A percentile compares a stretch with the other conserved stretches of the same genome.
Conservation (phyloP, 306 rosid genomes). For the Cicer judaicum region DNA sequence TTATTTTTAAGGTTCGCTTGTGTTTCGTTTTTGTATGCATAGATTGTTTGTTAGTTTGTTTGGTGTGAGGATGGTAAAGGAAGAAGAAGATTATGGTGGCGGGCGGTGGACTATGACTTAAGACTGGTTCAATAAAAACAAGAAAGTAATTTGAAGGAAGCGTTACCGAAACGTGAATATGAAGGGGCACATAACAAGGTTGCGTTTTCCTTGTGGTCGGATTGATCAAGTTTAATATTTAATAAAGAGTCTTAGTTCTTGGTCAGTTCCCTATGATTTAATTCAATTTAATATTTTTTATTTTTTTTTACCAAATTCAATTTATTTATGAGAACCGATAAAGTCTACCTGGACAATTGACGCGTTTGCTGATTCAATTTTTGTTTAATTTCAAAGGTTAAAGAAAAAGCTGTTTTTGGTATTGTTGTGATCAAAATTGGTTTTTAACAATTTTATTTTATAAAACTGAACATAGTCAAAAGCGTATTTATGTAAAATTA, state of each 20-base stretch:
- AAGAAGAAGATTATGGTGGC: slow-evolving; percentile 35
- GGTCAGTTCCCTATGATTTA: too few relatives aligned
- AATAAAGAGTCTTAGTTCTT: too few relatives aligned
- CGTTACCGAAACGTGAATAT: not conserved
- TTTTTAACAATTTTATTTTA: too few relatives aligned
- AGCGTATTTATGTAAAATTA: too few relatives aligned
- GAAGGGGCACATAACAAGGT: too few relatives aligned
- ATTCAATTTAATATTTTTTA: too few relatives aligned
- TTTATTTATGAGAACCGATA: slow-evolving; percentile 37
- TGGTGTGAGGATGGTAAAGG: not conserved
- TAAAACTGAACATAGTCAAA: too few relatives aligned
- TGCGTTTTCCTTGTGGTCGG: too few relatives aligned
- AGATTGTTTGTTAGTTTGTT: slow-evolving; percentile 22
- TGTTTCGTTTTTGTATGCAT: slow-evolving; percentile 35
- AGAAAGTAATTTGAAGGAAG: slow-evolving; percentile 16
- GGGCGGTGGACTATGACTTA: slow-evolving; percentile 59
- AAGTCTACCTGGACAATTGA: slow-evolving; percentile 16
- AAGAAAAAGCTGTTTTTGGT: not conserved
- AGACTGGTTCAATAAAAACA: slow-evolving; percentile 75
- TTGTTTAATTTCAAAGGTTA: not conserved
- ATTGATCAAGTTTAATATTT: too few relatives aligned
- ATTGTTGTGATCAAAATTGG: too few relatives aligned
- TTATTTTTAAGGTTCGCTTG: not conserved
- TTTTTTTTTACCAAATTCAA: too few relatives aligned
- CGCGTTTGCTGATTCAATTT: slow-evolving; percentile 32